A percentile compares a stretch with the other conserved stretches of the same genome.
Conservation (phyloP, 164 flowering plant genomes). For the Aristolochia fimbriata region DNA sequence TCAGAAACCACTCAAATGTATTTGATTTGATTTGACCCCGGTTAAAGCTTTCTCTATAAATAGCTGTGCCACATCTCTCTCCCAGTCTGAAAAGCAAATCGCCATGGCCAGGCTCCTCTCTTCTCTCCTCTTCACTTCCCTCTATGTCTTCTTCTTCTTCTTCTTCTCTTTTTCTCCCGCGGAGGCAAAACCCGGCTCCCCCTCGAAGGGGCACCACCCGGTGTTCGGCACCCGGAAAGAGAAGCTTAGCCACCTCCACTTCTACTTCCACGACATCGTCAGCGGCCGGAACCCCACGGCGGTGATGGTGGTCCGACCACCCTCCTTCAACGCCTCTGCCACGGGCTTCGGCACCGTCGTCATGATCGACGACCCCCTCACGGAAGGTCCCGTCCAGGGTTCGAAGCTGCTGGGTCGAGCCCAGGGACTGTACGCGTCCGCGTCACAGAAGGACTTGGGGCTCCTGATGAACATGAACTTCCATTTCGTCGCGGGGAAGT, state of each 20-base stretch:
- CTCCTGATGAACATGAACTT: conserved; percentile 5
- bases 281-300: conserved; percentile 10
- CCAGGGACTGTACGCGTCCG: conserved; percentile 9
- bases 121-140: too few relatives aligned
- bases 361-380: conserved; percentile 8
- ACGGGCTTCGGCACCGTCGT: conserved; percentile 5
- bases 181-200: not conserved
- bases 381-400: conserved; percentile 1
- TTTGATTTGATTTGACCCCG: too few relatives aligned
- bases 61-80: too few relatives aligned
- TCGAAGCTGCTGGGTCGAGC: conserved; percentile 11
- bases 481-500: conserved; percentile 5
- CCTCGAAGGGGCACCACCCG: not conserved
- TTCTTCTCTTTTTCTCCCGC: not conserved
- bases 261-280: conserved; percentile 10
- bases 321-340: not conserved
- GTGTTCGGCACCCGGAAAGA: not conserved
- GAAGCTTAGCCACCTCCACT: conserved; percentile 2
- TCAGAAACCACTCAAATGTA: too few relatives aligned
- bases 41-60: too few relatives aligned
- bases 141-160: not conserved
- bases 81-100: too few relatives aligned
- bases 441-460: not conserved
- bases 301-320: not conserved
- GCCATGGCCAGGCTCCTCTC: too few relatives aligned